phyloP scores from a whole-genome alignment of 139 green algal species.

The Picochlorum sp. region DNA sequence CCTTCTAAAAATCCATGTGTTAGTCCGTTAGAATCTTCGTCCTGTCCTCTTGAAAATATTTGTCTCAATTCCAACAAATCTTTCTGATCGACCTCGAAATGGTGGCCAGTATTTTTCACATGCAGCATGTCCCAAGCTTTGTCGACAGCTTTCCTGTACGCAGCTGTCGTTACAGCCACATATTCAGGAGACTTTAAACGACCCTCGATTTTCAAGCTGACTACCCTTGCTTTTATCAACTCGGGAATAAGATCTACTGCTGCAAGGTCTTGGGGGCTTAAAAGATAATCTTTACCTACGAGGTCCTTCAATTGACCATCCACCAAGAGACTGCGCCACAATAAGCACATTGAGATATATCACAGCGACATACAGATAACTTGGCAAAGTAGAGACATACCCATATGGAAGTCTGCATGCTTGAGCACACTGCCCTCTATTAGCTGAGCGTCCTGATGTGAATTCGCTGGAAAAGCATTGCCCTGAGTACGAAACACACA shows the following conservation, averaged over 20 bases:
- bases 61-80: constrained; percentile 30
- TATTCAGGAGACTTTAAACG: constrained; percentile 81
- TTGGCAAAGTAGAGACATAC: too few relatives aligned
- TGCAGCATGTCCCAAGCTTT: constrained; percentile 42
- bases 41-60: constrained; percentile 74
- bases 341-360: too few relatives aligned
- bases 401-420: constrained; percentile 66
- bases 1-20: constrained; percentile 71
- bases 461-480: constrained; percentile 69
- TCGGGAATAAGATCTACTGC: constrained; percentile 36
- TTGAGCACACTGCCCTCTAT: constrained; percentile 75
- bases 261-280: constrained; percentile 63
- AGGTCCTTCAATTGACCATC: constrained; percentile 52
- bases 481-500: constrained; percentile 71
- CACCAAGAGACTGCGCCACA: constrained; percentile 51
- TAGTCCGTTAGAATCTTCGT: constrained; percentile 48
- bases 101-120: neutral
- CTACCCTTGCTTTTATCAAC: constrained; percentile 61
- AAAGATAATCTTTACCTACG: constrained; percentile 60
- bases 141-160: constrained; percentile 56
- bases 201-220: constrained; percentile 60
- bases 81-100: neutral
- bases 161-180: constrained; percentile 54
- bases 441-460: constrained; percentile 71
- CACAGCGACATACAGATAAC: too few relatives aligned